Evolutionary conservation across 805 yeast species (phyloP), one percentile per base, ranked within the genome.

Genomic region (Candida easanensis): DNA sequence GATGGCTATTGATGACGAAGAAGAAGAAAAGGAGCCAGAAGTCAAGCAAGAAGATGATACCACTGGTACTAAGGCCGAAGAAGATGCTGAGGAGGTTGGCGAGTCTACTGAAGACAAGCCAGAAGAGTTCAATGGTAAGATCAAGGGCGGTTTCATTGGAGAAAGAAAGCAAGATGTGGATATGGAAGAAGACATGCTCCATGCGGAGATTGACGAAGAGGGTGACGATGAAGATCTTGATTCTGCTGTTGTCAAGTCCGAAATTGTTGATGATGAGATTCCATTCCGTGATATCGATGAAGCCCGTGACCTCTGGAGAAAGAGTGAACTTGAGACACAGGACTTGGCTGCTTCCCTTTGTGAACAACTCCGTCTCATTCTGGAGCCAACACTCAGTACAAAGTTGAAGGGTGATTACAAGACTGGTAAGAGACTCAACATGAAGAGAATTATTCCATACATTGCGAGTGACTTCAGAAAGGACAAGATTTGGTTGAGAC

Each of bases 381-480:
- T 93, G 51, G 98, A 90, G 62, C 99, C 99, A 4, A 93, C 99
- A 0, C 70, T 87, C 47, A 95, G 97, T n/a, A 91, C 98, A 3
- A 93, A 93, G 62, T 71, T 93, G 45, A 80, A 78, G 49, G 99
- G 99, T 60, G 99, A 93, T 62, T 93, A 88, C 68, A 89, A 90
- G 65, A 90, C 97, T 2, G 99, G 99, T 63, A 93, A 93, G 64
- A 76, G 99, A 53, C 76, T 93, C 57, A 93, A 93, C 65, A 90
- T 93, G 98, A 93, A 91, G 72, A 76, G 97, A 53, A 93, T 93
- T 57, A 93, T 93, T 58, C 96, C 98, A 6, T 93, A 91, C 64
- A 93, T 93, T 70, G 99, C 99, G 0, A 87, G 96, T 30, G 96
- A 89, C 58, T 93, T 88, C 78, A 82, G 96, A 58, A 93, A 93